Conservation (phyloP, 805 yeast genomes). For the Monosporozyma yasuniensis region DNA sequence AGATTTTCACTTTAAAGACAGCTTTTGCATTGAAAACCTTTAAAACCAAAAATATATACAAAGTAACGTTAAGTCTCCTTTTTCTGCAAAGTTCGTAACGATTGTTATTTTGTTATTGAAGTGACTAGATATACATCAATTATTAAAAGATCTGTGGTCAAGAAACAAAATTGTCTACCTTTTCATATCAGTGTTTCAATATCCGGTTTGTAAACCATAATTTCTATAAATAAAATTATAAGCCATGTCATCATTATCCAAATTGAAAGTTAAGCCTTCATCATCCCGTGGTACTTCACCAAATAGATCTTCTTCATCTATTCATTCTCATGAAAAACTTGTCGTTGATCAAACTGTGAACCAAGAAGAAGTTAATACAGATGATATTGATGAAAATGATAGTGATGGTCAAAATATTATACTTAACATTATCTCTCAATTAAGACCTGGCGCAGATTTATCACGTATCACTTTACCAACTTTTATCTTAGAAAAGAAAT, state of each 20-base stretch:
- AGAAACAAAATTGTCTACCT: too few species aligned
- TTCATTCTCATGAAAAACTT: neutral
- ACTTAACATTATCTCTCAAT: constrained; percentile 79
- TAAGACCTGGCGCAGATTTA: constrained; percentile 87
- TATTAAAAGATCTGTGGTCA: neutral
- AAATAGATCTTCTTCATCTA: neutral
- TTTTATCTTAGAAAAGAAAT: constrained; percentile 86
- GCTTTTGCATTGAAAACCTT: too few species aligned
- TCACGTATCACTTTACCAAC: constrained; percentile 91
- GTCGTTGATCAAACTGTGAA: too few species aligned
- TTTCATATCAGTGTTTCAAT: too few species aligned
- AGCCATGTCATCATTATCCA: constrained; percentile 3
- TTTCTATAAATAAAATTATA: neutral
- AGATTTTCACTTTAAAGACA: too few species aligned
- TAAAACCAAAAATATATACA: too few species aligned
- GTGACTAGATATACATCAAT: neutral
- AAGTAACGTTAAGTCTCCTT: too few species aligned
- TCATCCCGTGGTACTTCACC: neutral
- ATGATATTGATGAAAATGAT: constrained; percentile 87
- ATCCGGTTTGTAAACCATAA: neutral
- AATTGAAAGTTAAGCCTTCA: constrained; percentile 3
- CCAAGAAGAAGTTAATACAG: constrained; percentile 31
- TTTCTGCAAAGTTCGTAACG: too few species aligned
- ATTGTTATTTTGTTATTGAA: neutral
- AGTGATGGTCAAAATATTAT: constrained; percentile 81